phyloP scores from a whole-genome alignment of 306 rosid genomes.

The Acacia acuminata region DNA sequence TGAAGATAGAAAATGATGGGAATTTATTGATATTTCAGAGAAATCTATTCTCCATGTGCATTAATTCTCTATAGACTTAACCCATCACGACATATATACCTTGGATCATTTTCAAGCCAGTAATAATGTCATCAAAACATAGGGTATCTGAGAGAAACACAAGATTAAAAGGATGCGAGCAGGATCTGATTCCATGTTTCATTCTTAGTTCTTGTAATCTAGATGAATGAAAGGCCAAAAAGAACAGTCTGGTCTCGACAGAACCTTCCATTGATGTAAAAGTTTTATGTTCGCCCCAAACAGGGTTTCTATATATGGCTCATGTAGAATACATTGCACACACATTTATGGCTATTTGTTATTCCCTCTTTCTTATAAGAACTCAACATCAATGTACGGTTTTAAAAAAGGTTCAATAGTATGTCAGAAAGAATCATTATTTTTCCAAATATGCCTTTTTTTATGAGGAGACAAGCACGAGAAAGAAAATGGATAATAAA shows the following conservation, averaged over 20 bases:
- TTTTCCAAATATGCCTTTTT: too few species aligned
- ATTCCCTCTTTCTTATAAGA: too few species aligned
- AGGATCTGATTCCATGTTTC: background rate
- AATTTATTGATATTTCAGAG: background rate
- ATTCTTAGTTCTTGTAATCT: background rate
- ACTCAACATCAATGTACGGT: too few species aligned
- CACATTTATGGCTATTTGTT: too few species aligned
- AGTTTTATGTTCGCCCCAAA: background rate
- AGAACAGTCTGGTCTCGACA: background rate
- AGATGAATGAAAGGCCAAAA: background rate
- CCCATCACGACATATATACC: background rate
- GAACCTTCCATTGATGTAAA: background rate
- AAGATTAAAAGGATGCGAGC: background rate
- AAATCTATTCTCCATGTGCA: background rate
- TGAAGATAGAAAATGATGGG: background rate
- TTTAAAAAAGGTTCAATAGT: too few species aligned
- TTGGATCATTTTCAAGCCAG: too few species aligned
- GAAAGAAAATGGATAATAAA: too few species aligned
- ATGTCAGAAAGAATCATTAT: too few species aligned
- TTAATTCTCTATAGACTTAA: background rate
- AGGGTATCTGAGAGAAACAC: background rate
- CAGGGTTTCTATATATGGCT: background rate
- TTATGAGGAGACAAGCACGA: too few species aligned
- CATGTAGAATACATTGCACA: background rate
- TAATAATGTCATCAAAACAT: background rate